Percentiles rank a stretch among this genome's conserved stretches.
Evolutionary conservation across 176 grass and related monocot genomes (phyloP).

Genomic region (Avena eriantha): DNA sequence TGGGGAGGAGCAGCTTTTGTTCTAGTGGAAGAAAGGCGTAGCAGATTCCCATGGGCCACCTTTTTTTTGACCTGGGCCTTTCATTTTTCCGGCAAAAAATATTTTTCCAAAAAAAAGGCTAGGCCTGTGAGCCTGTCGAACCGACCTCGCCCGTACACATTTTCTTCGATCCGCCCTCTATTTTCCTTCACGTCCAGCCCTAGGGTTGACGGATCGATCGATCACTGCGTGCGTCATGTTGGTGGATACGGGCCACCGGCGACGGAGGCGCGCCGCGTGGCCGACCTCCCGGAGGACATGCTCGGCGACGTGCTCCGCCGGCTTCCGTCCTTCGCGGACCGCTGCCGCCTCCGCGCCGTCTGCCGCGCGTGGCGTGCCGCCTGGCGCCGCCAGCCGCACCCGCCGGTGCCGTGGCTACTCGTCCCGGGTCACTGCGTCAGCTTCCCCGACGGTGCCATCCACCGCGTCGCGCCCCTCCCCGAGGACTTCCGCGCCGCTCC

Average conservation of each 20-base stretch:
- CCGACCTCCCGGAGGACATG: not conserved
- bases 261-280: not conserved
- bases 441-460: conserved; percentile 3
- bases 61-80: too few relatives aligned
- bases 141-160: not conserved
- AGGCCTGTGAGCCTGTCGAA: too few relatives aligned
- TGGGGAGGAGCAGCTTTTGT: too few relatives aligned
- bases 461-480: not conserved
- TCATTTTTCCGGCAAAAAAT: too few relatives aligned
- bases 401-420: not conserved
- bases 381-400: not conserved
- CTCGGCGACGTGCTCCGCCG: not conserved
- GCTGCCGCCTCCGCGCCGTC: not conserved
- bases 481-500: not conserved
- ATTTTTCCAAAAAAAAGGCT: too few relatives aligned
- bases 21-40: too few relatives aligned
- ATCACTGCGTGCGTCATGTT: not conserved
- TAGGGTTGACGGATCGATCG: not conserved
- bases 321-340: conserved; percentile 6
- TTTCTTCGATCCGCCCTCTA: not conserved
- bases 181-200: not conserved
- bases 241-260: not conserved
- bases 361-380: not conserved
- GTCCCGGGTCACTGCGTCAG: not conserved
- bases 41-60: too few relatives aligned